Evolutionary conservation across 441 rosid genomes (phyloP), one percentile per base, ranked within the genome.

Genomic region (Iberis amara): DNA sequence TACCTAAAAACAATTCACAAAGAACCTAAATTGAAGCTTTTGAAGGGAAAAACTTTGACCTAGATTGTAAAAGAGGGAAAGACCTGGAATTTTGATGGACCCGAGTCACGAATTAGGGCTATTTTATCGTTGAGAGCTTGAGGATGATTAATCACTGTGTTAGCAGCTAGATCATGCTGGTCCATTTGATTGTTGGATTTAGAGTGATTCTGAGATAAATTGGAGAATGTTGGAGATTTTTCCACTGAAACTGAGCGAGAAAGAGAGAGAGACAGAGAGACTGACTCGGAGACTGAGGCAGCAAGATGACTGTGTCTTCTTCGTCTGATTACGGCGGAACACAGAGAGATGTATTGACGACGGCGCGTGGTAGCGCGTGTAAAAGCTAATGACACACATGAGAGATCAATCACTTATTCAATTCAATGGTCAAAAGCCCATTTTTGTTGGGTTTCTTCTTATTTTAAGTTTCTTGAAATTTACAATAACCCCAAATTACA

Each of bases 61-160:
- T 24, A 47, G 26, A 28, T 39, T 47, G 30, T 3, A 30, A 21
- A 37, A 7, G 50, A 42, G 11, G 8, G 68, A 59, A 45, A 39
- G 59, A 83, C 95, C 97, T 89, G 92, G 28, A 89, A 80, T 72
- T 83, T 85, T 27, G 80, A 59, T 39, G 88, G 83, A 66, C 90
- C 90, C n/a, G 77, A 84, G 37, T 26, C 47, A 46, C 83, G 76
- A 62, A 83, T 80, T 14, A 79, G 73, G 12, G 70, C 38, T 26
- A 77, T 68, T 68, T 80, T 89, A 13, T 66, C 51, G 5, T 73
- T 48, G 38, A 89, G 74, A 37, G 61, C 76, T 7, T 57, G 71
- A 15, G 67, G 71, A 62, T 83, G 68, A 23, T 59, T 75, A 4
- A 68, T 66, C 15, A 79, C 75, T 4, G 79, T 71, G 45, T 74